These are phyloP conservation scores for Chlamydomonas asymmetrica DNA, from an alignment of 139 green algal species.

Conservation along the genomic window DNA sequence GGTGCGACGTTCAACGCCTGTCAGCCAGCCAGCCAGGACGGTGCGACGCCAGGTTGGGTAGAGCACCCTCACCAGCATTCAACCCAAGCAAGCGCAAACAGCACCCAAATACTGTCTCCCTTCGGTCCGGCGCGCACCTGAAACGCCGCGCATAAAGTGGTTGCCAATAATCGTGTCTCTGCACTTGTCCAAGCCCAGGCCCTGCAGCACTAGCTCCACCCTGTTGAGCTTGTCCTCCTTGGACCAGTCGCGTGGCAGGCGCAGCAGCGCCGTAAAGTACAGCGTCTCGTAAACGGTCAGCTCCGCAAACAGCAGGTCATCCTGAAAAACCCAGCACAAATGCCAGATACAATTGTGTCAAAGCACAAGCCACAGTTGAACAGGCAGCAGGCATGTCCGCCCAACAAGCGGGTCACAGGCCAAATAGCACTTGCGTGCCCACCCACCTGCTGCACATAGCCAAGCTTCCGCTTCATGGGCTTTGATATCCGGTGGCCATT, in stretches of 20 bases:
- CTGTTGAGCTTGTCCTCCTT: slow-evolving; percentile 59
- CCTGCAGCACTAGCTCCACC: slow-evolving; percentile 71
- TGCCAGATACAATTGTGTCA: too few relatives aligned
- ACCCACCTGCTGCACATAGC: slow-evolving; percentile 64
- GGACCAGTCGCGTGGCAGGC: slow-evolving; percentile 73
- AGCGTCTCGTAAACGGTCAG: slow-evolving; percentile 83
- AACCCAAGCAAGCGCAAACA: too few relatives aligned
- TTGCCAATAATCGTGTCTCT: slow-evolving; percentile 85
- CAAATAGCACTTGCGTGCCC: too few relatives aligned
- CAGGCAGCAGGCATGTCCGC: too few relatives aligned
- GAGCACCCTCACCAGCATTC: too few relatives aligned
- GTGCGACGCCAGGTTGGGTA: too few relatives aligned
- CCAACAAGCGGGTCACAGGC: not conserved
- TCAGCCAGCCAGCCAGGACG: too few relatives aligned
- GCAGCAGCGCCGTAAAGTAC: slow-evolving; percentile 82
- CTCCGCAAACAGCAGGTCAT: slow-evolving; percentile 84
- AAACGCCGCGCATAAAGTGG: slow-evolving; percentile 42
- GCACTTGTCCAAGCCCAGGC: slow-evolving; percentile 75
- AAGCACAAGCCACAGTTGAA: too few relatives aligned
- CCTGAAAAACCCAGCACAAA: too few relatives aligned
- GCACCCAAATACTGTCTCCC: too few relatives aligned
- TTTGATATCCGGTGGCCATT: slow-evolving; percentile 75
- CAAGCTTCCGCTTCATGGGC: slow-evolving; percentile 61
- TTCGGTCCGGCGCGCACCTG: too few relatives aligned
- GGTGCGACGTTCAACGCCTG: too few relatives aligned